Evolutionary conservation across 257 asterid species (phyloP).

Genomic region (Coffea eugenioides): DNA sequence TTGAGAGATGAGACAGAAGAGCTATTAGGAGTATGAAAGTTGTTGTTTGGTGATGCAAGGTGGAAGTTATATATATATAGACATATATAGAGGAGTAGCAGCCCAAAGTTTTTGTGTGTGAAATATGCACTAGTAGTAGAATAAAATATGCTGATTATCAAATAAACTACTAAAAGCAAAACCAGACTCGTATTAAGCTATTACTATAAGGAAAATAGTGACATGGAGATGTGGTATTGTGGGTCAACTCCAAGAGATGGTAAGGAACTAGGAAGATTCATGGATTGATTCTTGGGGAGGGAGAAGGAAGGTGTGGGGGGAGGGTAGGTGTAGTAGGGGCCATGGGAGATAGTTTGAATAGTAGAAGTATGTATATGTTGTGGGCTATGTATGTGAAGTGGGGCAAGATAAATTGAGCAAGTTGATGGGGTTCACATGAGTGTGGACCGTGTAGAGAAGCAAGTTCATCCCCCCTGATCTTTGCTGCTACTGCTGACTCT

Average conservation of each 20-base stretch:
- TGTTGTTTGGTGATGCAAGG: constrained; percentile 22
- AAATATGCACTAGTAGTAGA: not conserved
- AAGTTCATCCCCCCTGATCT: constrained; percentile 74
- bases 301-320: constrained; percentile 8
- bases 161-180: not conserved
- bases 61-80: constrained; percentile 11
- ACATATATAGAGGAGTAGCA: constrained; percentile 14
- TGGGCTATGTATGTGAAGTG: constrained; percentile 46
- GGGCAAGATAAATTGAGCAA: constrained; percentile 38
- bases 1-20: not conserved
- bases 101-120: constrained; percentile 18
- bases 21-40: constrained; percentile 8
- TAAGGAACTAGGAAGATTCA: constrained; percentile 72
- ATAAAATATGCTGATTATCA: constrained; percentile 3
- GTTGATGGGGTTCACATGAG: constrained; percentile 66
- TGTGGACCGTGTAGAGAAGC: constrained; percentile 46
- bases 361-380: constrained; percentile 37
- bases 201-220: constrained; percentile 5
- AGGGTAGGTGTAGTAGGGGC: constrained; percentile 7
- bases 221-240: constrained; percentile 39
- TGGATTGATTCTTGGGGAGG: constrained; percentile 5
- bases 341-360: not conserved
- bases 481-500: constrained; percentile 36
- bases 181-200: not conserved
- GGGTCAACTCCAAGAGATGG: constrained; percentile 49